Conservation (phyloP, 352 stramenopile genomes). For the Phytopythium vexans region DNA sequence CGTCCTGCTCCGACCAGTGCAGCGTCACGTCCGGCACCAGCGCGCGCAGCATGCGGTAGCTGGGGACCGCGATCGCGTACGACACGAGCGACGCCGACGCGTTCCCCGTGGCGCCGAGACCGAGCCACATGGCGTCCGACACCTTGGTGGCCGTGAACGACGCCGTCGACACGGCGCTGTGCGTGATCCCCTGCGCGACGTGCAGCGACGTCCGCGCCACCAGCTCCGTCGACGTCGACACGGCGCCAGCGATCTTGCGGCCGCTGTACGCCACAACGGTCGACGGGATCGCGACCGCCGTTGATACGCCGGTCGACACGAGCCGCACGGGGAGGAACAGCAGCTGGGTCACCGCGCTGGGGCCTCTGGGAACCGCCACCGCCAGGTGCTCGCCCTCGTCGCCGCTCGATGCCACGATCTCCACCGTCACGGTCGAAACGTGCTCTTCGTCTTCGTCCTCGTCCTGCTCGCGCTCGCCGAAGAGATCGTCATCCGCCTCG, state of each 20-base stretch:
- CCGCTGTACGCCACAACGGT: conserved; percentile 51
- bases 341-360: conserved; percentile 43
- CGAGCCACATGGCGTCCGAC: conserved; percentile 58
- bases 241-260: conserved; percentile 48
- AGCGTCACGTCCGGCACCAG: conserved; percentile 41
- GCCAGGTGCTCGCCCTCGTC: conserved; percentile 34
- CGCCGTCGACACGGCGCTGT: conserved; percentile 50
- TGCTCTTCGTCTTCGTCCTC: conserved; percentile 3
- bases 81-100: conserved; percentile 54
- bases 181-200: conserved; percentile 43
- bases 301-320: conserved; percentile 54
- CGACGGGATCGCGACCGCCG: conserved; percentile 46
- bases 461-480: conserved; percentile 4
- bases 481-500: conserved; percentile 17
- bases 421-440: background rate
- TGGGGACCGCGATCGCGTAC: conserved; percentile 63
- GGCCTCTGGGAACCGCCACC: conserved; percentile 53
- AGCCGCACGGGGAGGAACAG: conserved; percentile 60
- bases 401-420: background rate
- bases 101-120: conserved; percentile 57
- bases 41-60: conserved; percentile 54
- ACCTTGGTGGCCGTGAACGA: conserved; percentile 51
- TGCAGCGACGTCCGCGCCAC: conserved; percentile 54
- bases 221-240: conserved; percentile 42
- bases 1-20: conserved; percentile 55